Evolutionary conservation across 495 filamentous ascomycete species (phyloP).

Genomic region (Hypoxylon rickii): DNA sequence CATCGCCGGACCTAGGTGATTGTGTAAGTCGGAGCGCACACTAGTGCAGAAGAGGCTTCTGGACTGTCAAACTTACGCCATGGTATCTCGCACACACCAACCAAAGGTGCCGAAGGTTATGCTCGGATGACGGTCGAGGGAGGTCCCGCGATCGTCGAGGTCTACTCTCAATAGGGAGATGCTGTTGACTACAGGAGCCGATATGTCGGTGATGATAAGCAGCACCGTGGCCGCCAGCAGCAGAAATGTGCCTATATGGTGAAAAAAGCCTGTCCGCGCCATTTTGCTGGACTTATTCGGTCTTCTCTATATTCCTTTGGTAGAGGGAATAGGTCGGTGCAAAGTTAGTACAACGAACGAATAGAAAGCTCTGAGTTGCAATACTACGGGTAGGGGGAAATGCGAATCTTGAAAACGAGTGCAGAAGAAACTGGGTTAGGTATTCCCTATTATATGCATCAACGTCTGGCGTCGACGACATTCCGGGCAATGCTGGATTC

Average conservation of each 20-base stretch:
- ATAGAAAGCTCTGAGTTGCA: conserved; percentile 2
- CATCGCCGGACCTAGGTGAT: conserved; percentile 37
- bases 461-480: conserved; percentile 5
- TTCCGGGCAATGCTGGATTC: conserved; percentile 16
- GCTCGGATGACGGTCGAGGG: conserved; percentile 21
- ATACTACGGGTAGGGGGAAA: background rate
- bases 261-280: conserved; percentile 55
- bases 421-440: background rate
- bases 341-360: background rate
- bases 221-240: conserved; percentile 59
- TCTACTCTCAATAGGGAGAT: conserved; percentile 57
- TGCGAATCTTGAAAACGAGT: background rate
- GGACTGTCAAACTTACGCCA: conserved; percentile 28
- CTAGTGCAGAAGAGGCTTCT: background rate
- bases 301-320: background rate
- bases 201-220: conserved; percentile 62
- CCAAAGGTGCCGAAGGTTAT: conserved; percentile 64
- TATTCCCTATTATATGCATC: conserved; percentile 18
- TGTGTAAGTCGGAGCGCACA: conserved; percentile 14
- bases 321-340: too few species aligned
- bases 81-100: conserved; percentile 52
- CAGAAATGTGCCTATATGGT: conserved; percentile 64
- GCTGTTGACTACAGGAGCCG: conserved; percentile 58
- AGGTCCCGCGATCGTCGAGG: conserved; percentile 37
- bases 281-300: conserved; percentile 36